Conservation (phyloP, 805 yeast species). For the Saccharomycopsis fodiens region DNA sequence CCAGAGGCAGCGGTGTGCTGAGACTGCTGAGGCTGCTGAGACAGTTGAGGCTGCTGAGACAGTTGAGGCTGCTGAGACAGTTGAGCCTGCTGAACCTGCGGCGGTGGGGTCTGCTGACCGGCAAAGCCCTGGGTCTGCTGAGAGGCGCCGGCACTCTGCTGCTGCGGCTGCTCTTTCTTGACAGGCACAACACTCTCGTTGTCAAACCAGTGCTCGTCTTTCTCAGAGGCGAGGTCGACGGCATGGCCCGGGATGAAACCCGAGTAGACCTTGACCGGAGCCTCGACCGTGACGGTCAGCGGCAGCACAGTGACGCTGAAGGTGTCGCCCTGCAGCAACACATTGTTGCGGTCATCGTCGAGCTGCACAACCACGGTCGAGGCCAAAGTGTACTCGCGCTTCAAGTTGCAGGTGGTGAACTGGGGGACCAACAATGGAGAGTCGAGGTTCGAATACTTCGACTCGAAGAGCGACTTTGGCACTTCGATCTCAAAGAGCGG, state of each 20-base stretch:
- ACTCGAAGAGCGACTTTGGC: slow-evolving; percentile 2
- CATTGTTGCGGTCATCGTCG: background rate
- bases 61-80: background rate
- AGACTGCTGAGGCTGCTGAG: too few species aligned
- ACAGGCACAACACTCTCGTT: background rate
- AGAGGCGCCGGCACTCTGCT: background rate
- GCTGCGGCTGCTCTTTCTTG: background rate
- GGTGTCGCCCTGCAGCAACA: slow-evolving; percentile 1
- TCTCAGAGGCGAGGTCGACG: background rate
- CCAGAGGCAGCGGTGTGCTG: background rate
- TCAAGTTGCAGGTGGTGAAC: slow-evolving; percentile 16
- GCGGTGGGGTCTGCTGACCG: background rate
- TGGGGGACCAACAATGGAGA: slow-evolving; percentile 4
- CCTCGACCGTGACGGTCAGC: background rate
- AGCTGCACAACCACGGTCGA: background rate
- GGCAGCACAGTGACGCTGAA: background rate
- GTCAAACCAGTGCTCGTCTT: background rate
- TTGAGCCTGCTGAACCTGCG: background rate
- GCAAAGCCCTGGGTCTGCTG: background rate
- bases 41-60: background rate
- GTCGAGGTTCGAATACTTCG: background rate
- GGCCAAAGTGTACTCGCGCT: slow-evolving; percentile 8
- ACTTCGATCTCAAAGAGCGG: slow-evolving; percentile 7
- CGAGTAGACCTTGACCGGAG: background rate
- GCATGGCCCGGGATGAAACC: background rate